Conservation (phyloP, 1,139 yeast species). For the Candida neerlandica region DNA sequence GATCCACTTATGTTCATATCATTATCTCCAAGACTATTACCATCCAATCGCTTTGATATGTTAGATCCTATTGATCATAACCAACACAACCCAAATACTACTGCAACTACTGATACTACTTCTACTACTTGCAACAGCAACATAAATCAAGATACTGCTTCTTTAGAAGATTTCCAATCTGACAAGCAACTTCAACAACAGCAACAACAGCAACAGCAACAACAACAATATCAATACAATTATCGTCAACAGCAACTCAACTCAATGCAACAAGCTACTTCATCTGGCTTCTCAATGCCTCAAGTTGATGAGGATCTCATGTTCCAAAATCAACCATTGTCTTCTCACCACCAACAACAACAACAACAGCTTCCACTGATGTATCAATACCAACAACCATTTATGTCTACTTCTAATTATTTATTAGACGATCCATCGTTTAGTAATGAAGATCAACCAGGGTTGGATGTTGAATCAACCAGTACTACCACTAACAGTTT, state of each 20-base stretch:
- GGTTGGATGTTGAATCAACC: neutral
- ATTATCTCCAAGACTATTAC: conserved; percentile 13
- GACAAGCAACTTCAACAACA: neutral
- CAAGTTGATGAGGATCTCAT: conserved; percentile 1
- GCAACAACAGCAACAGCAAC: neutral
- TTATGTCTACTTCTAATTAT: conserved; percentile 9
- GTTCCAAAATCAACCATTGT: neutral
- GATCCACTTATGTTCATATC: conserved; percentile 15
- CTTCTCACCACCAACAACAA: neutral
- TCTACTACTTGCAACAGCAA: neutral
- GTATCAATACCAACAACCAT: conserved; percentile 7
- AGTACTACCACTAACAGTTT: neutral
- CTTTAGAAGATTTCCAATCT: no score
- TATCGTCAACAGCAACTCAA: conserved; percentile 2
- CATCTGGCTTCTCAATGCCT: neutral
- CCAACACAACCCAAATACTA: conserved; percentile 11
- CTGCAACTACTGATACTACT: neutral
- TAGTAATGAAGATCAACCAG: neutral
- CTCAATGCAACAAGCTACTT: neutral
- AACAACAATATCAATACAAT: neutral
- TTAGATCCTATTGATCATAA: conserved; percentile 23
- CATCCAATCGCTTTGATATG: conserved; percentile 23
- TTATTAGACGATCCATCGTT: conserved; percentile 15
- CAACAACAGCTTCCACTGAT: neutral
- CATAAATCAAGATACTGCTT: neutral